Percentiles rank a stretch among this genome's conserved stretches.
phyloP scores from a whole-genome alignment of 2,329 filamentous ascomycete species.

The Cladosporium sp. region DNA sequence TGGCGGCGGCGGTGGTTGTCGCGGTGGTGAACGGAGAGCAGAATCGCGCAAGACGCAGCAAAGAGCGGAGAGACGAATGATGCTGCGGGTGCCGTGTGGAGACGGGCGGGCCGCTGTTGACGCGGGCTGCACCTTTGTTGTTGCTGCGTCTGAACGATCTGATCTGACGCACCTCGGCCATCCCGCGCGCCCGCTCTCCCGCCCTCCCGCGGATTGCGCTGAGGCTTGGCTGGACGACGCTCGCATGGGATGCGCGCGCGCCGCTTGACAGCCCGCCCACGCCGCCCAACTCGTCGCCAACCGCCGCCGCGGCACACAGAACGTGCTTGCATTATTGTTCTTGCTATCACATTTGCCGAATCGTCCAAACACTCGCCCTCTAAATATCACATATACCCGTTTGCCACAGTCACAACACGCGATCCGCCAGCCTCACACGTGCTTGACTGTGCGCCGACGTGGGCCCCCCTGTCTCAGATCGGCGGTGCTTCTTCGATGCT shows the following conservation, averaged over 20 bases:
- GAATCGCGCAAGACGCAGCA: not conserved
- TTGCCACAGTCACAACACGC: not conserved
- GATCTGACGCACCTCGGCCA: too few relatives aligned
- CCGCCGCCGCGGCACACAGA: too few relatives aligned
- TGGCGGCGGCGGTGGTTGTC: not conserved
- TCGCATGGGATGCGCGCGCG: too few relatives aligned
- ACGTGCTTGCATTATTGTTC: too few relatives aligned
- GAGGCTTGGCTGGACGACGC: too few relatives aligned
- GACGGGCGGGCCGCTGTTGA: not conserved
- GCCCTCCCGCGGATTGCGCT: too few relatives aligned
- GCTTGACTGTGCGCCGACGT: not conserved
- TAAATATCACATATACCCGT: too few relatives aligned
- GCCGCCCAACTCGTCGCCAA: too few relatives aligned
- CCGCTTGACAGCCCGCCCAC: too few relatives aligned
- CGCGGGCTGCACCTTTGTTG: not conserved
- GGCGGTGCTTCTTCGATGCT: not conserved
- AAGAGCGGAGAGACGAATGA: not conserved
- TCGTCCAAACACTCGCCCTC: too few relatives aligned
- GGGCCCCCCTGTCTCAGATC: conserved; percentile 6
- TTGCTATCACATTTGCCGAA: too few relatives aligned
- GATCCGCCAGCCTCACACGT: conserved; percentile 6
- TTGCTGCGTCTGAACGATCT: not conserved
- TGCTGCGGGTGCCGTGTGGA: not conserved
- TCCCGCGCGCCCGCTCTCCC: too few relatives aligned
- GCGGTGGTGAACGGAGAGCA: conserved; percentile 2